Evolutionary conservation across 495 filamentous ascomycete species (phyloP), one percentile per base, ranked within the genome.

Genomic region (Penicillium arizonense): DNA sequence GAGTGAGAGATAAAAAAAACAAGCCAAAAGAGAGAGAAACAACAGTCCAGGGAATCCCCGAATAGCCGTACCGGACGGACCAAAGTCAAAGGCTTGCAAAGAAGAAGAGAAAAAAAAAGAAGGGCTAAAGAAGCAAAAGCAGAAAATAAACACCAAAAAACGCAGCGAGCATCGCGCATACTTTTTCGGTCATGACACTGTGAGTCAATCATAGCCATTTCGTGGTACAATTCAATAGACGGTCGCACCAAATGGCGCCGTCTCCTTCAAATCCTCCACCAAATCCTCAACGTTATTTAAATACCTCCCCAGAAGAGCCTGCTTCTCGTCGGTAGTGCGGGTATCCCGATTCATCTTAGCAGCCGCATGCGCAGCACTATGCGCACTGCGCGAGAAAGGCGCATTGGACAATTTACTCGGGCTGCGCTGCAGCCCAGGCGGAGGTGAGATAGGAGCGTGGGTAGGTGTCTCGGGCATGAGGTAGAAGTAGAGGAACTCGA

Each of bases 401-500:
- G 60, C 61, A 40, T 41, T 67, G 16, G 77, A 76, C 14, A 88
- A 66, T 71, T 90, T 92, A 59, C 82, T 89, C 9, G 88, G 87
- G 63, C 83, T 89, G 52, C 86, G 76, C 64, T 87, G 86, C 47
- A 87, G 65, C 45, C 82, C 72, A 35, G 76, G 61, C n/a, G 58
- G 51, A 34, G 43, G 78, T 63, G 61, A 36, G 12, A 46, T 44
- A 2, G 50, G 56, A 4, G 62, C 57, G 0, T 78, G 74, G 16
- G 80, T 78, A 1, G 88, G 83, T 1, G 80, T 84, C 70, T 97
- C 94, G 26, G 92, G 91, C 86, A 97, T 96, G 43, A 98, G 83
- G 69, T 97, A 98, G 71, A 97, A 97, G 72, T 97, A 96, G 5
- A 98, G 73, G 67, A 98, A 97, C 64, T 98, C 94, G 52, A 96